Evolutionary conservation across 2,329 filamentous ascomycete species (phyloP).

Genomic region (Botryotinia globosa): DNA sequence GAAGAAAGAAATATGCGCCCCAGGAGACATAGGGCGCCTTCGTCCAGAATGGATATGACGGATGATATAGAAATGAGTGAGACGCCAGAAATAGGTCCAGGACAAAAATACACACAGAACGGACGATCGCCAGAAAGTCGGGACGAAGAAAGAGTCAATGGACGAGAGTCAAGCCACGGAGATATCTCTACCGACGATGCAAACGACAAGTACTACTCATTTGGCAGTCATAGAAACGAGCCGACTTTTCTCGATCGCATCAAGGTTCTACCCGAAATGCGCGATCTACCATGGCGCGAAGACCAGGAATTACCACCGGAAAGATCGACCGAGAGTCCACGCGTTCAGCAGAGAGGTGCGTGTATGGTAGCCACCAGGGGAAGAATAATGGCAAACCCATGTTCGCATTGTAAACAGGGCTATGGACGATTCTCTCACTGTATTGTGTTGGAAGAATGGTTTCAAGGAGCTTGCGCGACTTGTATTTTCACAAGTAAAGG

Average conservation of each 20-base stretch:
- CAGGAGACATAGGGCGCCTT: neutral
- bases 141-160: conserved; percentile 4
- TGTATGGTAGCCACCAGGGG: conserved; percentile 31
- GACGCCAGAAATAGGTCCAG: neutral
- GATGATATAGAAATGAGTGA: neutral
- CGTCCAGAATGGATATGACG: neutral
- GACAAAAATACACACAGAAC: neutral
- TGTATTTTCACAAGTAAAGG: conserved; percentile 34
- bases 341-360: conserved; percentile 31
- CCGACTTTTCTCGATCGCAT: conserved; percentile 19
- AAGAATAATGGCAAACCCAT: conserved; percentile 23
- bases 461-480: conserved; percentile 33
- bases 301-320: conserved; percentile 32
- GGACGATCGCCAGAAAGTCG: neutral
- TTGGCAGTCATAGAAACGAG: conserved; percentile 7
- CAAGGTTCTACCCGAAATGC: conserved; percentile 26
- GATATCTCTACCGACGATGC: neutral
- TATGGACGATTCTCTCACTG: conserved; percentile 32
- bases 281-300: conserved; percentile 32
- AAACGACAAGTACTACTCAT: conserved; percentile 1
- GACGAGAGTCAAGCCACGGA: conserved; percentile 3
- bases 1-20: conserved; percentile 3
- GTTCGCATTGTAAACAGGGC: conserved; percentile 30
- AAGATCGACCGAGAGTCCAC: conserved; percentile 28
- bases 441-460: conserved; percentile 31